Evolutionary conservation across 78 protist species (phyloP), one percentile per base, ranked within the genome.

Genomic region (Guillardia theta): DNA sequence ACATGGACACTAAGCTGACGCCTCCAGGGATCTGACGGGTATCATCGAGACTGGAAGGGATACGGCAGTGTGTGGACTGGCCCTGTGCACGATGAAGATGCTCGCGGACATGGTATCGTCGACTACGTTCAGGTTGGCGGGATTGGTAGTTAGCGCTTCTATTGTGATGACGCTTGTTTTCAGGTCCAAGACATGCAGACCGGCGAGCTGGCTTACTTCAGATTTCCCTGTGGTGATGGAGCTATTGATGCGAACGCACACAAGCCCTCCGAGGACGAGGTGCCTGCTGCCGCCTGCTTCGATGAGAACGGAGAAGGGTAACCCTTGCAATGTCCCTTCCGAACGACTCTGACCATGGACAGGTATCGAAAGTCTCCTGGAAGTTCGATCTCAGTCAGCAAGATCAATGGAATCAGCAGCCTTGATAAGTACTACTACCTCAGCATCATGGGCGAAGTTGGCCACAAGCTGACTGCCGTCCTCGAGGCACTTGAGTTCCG

Each of bases 101-200:
- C 90, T 0, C 90, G 15, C 2, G 44, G 44, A 37, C 24, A 0
- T 5, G 33, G 33, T 22, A 8, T 78, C 9, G 90, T 78, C 48
- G 90, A 78, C 90, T 78, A 78, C n/a, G n/a, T n/a, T n/a, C n/a
- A n/a, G n/a, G n/a, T n/a, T n/a, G n/a, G n/a, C n/a, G n/a, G n/a
- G 64, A 53, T 53, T 53, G 64, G 12, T 15, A 12, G 64, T 53
- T 19, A 53, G 19, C 33, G 64, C 64, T 53, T 53, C 19, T 53
- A 19, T 53, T 53, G 64, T 19, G n/a, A n/a, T n/a, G n/a, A n/a
- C n/a, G n/a, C n/a, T n/a, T n/a, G n/a, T 18, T 33, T 78, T 18
- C 48, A 78, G 90, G 90, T 78, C 33, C 90, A 78, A 36, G 90
- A 78, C 50, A 45, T 43, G 90, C 18, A 27, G 45, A 78, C 90